phyloP scores from a whole-genome alignment of 208 protist species.

The Porcisia deanei region DNA sequence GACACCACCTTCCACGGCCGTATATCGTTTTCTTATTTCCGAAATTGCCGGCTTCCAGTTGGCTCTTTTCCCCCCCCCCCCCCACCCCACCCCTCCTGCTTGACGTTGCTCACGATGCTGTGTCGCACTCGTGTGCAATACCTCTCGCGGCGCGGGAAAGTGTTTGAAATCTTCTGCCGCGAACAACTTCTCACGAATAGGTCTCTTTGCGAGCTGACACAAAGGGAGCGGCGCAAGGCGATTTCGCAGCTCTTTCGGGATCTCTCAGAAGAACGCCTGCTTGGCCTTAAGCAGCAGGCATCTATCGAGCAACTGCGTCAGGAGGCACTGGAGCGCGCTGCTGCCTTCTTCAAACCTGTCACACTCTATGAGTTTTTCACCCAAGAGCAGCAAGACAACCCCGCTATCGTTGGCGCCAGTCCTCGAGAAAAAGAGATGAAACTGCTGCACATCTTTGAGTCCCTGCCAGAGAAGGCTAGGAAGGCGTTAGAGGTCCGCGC shows the following conservation, averaged over 20 bases:
- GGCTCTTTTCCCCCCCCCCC: not conserved
- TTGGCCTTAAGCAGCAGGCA: slow-evolving; percentile 38
- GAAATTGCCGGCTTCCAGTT: no score
- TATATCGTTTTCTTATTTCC: not conserved
- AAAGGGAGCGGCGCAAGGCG: slow-evolving; percentile 36
- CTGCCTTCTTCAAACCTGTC: slow-evolving; percentile 18
- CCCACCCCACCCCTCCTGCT: not conserved
- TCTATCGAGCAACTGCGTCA: slow-evolving; percentile 23
- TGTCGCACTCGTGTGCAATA: slow-evolving; percentile 7
- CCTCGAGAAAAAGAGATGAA: slow-evolving; percentile 52
- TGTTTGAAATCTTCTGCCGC: slow-evolving; percentile 53
- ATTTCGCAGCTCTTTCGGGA: slow-evolving; percentile 50
- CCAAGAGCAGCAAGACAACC: slow-evolving; percentile 60
- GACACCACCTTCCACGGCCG: no score
- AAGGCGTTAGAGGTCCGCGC: slow-evolving; percentile 44
- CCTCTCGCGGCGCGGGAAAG: slow-evolving; percentile 32
- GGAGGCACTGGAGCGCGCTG: slow-evolving; percentile 21
- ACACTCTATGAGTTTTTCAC: slow-evolving; percentile 69
- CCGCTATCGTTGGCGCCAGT: slow-evolving; percentile 44
- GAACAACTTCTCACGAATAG: slow-evolving; percentile 52
- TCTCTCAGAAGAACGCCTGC: slow-evolving; percentile 32
- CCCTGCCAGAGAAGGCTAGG: slow-evolving; percentile 55
- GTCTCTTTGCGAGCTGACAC: slow-evolving; percentile 41
- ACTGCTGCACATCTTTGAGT: slow-evolving; percentile 70
- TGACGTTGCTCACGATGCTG: slow-evolving; percentile 26